Percentiles rank a stretch among this genome's conserved stretches.
These are phyloP conservation scores for Ophiostoma ips DNA, from an alignment of 2,329 filamentous ascomycete species.

Conservation along the genomic window DNA sequence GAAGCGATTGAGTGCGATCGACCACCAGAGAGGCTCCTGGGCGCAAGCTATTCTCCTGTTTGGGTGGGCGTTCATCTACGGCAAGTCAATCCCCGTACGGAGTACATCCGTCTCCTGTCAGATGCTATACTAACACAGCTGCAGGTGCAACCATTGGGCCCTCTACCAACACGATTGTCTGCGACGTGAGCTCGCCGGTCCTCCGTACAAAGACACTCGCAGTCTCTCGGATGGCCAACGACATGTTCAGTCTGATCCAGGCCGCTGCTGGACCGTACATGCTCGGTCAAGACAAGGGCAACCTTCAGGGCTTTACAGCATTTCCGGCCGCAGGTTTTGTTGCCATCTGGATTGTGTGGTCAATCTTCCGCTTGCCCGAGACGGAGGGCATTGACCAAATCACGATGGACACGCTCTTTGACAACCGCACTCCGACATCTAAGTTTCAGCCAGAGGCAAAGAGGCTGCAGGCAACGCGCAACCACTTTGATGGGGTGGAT, in stretches of 20 bases:
- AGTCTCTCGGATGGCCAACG: slow-evolving; percentile 11
- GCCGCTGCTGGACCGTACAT: slow-evolving; percentile 14
- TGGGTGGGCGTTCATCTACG: slow-evolving; percentile 26
- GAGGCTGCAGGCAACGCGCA: neutral
- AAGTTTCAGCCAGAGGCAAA: slow-evolving; percentile 6
- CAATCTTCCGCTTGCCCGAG: slow-evolving; percentile 11
- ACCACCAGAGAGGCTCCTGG: slow-evolving; percentile 18
- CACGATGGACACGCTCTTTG: slow-evolving; percentile 13
- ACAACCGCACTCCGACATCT: slow-evolving; percentile 5
- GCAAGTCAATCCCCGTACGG: neutral
- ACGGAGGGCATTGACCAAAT: slow-evolving; percentile 13
- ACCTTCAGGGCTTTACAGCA: slow-evolving; percentile 12
- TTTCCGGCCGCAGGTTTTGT: slow-evolving; percentile 10
- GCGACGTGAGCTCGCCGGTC: slow-evolving; percentile 10
- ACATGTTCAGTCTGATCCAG: slow-evolving; percentile 12
- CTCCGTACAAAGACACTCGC: slow-evolving; percentile 14
- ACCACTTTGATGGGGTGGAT: neutral
- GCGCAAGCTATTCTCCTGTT: slow-evolving; percentile 27
- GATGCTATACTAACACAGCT: too few species aligned
- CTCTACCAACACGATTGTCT: slow-evolving; percentile 14
- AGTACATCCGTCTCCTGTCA: neutral
- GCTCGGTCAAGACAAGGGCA: slow-evolving; percentile 11
- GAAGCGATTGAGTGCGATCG: slow-evolving; percentile 22
- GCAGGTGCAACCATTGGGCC: slow-evolving; percentile 12
- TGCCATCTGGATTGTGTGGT: slow-evolving; percentile 10